These are phyloP conservation scores for Ottelia alismoides DNA, from an alignment of 106 monocot genomes.

Conservation along the genomic window DNA sequence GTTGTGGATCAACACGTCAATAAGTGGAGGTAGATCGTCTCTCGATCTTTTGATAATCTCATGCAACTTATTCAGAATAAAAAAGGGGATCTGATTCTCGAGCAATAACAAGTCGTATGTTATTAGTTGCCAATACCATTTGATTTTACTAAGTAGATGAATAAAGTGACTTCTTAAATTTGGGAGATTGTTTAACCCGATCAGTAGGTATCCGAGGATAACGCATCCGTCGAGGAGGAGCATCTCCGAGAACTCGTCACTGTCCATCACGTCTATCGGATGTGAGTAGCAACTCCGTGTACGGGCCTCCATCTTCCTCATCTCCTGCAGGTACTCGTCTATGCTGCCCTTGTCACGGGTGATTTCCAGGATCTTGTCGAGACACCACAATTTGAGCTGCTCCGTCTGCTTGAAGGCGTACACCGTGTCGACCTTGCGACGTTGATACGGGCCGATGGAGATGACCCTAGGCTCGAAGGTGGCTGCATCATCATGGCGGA, in stretches of 20 bases:
- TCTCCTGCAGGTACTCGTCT: background rate
- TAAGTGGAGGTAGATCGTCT: background rate
- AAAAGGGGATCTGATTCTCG: constrained; percentile 2
- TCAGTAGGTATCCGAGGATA: background rate
- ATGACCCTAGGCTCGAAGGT: background rate
- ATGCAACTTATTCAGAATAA: background rate
- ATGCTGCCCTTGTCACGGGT: background rate
- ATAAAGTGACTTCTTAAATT: background rate
- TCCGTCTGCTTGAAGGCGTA: background rate
- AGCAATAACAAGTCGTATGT: background rate
- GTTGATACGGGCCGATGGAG: background rate
- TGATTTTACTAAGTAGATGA: background rate
- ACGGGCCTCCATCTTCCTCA: background rate
- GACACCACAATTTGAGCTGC: background rate
- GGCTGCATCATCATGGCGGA: background rate
- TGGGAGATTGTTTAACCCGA: too few relatives aligned
- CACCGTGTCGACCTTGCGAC: too few relatives aligned
- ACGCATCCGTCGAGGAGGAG: background rate
- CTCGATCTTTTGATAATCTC: background rate
- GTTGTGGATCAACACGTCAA: background rate
- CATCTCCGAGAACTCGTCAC: background rate
- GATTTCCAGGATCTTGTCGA: background rate
- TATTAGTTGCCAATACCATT: background rate
- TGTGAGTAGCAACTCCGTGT: too few relatives aligned
- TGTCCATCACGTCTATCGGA: too few relatives aligned